A percentile compares a stretch with the other conserved stretches of the same genome.
phyloP scores from a whole-genome alignment of 768 basidiomycete species.

The Rhizopogon vesiculosus region DNA sequence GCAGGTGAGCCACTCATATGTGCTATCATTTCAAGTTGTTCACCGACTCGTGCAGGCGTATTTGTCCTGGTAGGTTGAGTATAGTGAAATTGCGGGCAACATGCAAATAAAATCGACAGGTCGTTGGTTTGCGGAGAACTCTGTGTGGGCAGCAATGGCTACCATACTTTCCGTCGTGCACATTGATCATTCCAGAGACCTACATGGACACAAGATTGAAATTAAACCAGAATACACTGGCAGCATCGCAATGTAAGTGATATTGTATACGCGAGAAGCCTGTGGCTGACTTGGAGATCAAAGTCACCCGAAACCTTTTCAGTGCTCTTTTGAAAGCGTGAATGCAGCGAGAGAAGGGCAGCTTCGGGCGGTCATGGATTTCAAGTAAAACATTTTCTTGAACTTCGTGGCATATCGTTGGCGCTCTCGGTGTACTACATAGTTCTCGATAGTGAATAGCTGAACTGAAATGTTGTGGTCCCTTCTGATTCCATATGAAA shows the following conservation, averaged over 20 bases:
- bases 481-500: no score
- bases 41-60: background rate
- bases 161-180: background rate
- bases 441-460: no score
- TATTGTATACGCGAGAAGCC: background rate
- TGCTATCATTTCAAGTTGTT: background rate
- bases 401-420: background rate
- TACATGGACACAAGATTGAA: background rate
- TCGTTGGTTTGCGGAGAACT: background rate
- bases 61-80: background rate
- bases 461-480: no score
- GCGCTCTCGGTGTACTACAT: no score
- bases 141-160: background rate
- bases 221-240: background rate
- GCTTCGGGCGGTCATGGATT: background rate
- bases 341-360: background rate
- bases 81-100: background rate
- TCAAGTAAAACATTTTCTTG: background rate
- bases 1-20: background rate
- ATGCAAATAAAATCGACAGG: background rate
- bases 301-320: background rate
- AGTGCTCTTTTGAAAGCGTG: background rate
- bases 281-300: background rate
- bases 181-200: background rate
- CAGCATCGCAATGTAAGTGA: background rate